A percentile compares a stretch with the other conserved stretches of the same genome.
These are phyloP conservation scores for Artemisia annua DNA, from an alignment of 129 eudicot species.

Conservation along the genomic window DNA sequence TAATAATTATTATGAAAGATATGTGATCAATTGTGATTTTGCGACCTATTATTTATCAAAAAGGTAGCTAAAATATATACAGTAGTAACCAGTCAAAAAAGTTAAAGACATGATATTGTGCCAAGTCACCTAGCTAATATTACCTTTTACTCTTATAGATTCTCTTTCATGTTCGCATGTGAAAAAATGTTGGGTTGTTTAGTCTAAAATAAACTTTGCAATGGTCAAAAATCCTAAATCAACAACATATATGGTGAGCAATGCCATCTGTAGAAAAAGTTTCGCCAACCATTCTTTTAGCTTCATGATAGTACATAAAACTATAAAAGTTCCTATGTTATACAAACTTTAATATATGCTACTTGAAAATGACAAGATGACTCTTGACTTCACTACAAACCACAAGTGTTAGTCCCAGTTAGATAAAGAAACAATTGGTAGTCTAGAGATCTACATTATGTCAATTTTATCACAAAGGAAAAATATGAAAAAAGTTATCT, in stretches of 20 bases:
- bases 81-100: too few relatives aligned
- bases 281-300: not conserved
- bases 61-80: too few relatives aligned
- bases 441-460: too few relatives aligned
- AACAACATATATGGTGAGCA: conserved; percentile 16
- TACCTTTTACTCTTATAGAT: not conserved
- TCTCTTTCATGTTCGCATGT: conserved; percentile 11
- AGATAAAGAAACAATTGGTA: too few relatives aligned
- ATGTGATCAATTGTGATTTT: too few relatives aligned
- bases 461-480: too few relatives aligned
- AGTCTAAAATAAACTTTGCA: conserved; percentile 22
- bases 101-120: too few relatives aligned
- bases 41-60: too few relatives aligned
- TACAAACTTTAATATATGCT: not conserved
- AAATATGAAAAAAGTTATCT: too few relatives aligned
- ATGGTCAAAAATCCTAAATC: conserved; percentile 21
- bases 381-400: not conserved
- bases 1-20: too few relatives aligned
- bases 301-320: conserved; percentile 1
- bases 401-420: too few relatives aligned
- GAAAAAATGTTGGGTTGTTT: conserved; percentile 20
- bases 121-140: not conserved
- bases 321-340: not conserved
- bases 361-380: not conserved
- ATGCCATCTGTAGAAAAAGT: conserved; percentile 6